Evolutionary conservation across 176 grass and related monocot species (phyloP), one percentile per base, ranked within the genome.

Genomic region (Aegilops longissima): DNA sequence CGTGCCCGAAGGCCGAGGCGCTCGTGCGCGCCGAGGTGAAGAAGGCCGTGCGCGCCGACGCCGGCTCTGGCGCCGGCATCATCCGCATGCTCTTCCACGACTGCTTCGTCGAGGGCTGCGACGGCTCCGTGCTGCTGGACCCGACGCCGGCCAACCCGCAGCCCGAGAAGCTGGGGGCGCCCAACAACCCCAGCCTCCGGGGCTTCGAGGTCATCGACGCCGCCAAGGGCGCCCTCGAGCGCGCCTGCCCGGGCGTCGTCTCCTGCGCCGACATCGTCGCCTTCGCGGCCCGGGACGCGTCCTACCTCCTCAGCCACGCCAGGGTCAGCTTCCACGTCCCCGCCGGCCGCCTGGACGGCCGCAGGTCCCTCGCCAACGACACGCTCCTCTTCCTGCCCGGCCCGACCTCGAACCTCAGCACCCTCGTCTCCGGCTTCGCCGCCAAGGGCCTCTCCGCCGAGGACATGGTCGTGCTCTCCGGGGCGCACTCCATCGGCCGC

Each of bases 11-110:
- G 0, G 67, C 67, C 0, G 81, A 83, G 67, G 67, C 49, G 3
- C 51, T 83, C 0, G 81, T 83, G n/a, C 23, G 51, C 14, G 81
- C 67, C 9, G n/a, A 59, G 81, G 81, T 83, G 8, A 73, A 51
- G 79, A 81, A 81, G 63, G 76, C 76, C 31, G 11, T 78, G 52
- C 76, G 76, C 52, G 31, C 49, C 5, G 20, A 61, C 52, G 31
- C 76, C 30, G 76, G 76, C 31, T 21, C 52, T 52, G 90, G 87
- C 59, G 93, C 93, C 16, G 87, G 87, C 7, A 39, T 92, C 61
- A 86, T 94, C 64, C 79, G 92, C 34, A 87, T 94, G 93, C 82
- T 85, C 61, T 94, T 92, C 87, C 93, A 94, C 27, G 90, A 92
- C 73, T 92, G 90, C 62, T 92, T 92, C 65, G 90, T 89, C 20